Evolutionary conservation across 345 rosid genomes (phyloP), one percentile per base, ranked within the genome.

Genomic region (Litchi chinensis): DNA sequence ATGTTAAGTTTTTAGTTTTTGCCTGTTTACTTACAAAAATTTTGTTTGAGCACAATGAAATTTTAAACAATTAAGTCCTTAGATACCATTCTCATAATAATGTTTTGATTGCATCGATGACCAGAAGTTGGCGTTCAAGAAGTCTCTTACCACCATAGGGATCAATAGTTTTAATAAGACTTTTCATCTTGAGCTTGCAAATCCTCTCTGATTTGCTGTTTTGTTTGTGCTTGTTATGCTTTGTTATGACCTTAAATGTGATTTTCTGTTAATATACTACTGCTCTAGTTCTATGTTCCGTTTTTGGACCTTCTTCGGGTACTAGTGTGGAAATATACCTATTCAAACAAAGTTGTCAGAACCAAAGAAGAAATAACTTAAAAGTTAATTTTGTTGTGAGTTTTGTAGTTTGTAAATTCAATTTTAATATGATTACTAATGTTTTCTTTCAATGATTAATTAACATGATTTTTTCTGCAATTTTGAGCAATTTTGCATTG

Each of bases 241-340:
- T 52, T 70, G 59, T 54, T 85, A 32, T 60, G 39, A 40, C n/a
- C n/a, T n/a, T n/a, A n/a, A 68, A 54, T 68, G 62, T 3, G 59
- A 73, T 75, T 70, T 76, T 67, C 15, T 72, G 15, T 67, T 56
- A 10, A 68, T 78, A n/a, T n/a, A n/a, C n/a, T n/a, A n/a, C 67
- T 41, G n/a, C n/a, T n/a, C n/a, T n/a, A n/a, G n/a, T n/a, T n/a
- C n/a, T n/a, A n/a, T n/a, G n/a, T n/a, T n/a, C n/a, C n/a, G n/a
- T n/a, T n/a, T n/a, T n/a, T n/a, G n/a, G n/a, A n/a, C n/a, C n/a
- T n/a, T n/a, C n/a, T n/a, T n/a, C n/a, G n/a, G n/a, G n/a, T n/a
- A n/a, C n/a, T n/a, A n/a, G n/a, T n/a, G n/a, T n/a, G n/a, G n/a
- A n/a, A n/a, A n/a, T n/a, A n/a, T n/a, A n/a, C n/a, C n/a, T n/a